Evolutionary conservation across 805 yeast species (phyloP).

Genomic region (Teunomyces cretensis): DNA sequence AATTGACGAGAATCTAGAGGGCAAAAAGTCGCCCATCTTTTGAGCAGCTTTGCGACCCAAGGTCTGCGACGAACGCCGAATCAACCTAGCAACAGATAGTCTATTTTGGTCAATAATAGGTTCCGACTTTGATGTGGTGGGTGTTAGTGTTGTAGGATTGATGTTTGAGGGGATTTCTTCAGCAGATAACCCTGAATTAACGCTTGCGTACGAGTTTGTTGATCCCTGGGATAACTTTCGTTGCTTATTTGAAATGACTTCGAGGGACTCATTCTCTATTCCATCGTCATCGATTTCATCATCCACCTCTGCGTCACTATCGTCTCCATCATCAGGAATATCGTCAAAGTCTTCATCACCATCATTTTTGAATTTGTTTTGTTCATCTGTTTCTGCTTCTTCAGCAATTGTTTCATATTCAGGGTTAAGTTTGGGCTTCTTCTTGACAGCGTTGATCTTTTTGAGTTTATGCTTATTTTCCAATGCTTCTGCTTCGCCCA

Average conservation of each 20-base stretch:
- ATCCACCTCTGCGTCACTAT: slow-evolving; percentile 21
- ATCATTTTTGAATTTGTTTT: slow-evolving; percentile 7
- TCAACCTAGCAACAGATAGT: slow-evolving; percentile 70
- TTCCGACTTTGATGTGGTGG: slow-evolving; percentile 33
- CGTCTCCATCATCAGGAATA: slow-evolving; percentile 14
- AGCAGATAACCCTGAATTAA: slow-evolving; percentile 26
- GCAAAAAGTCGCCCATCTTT: slow-evolving; percentile 84
- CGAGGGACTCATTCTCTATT: slow-evolving; percentile 23
- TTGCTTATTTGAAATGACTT: slow-evolving; percentile 27
- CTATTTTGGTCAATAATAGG: slow-evolving; percentile 73
- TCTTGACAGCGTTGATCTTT: slow-evolving; percentile 13
- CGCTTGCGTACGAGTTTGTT: slow-evolving; percentile 30
- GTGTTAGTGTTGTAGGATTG: neutral
- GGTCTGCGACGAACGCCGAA: slow-evolving; percentile 74
- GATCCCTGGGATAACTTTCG: slow-evolving; percentile 42
- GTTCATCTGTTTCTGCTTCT: slow-evolving; percentile 22
- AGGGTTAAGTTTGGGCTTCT: slow-evolving; percentile 9
- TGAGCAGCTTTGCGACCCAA: slow-evolving; percentile 82
- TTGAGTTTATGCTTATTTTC: slow-evolving; percentile 36
- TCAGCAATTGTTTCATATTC: slow-evolving; percentile 29
- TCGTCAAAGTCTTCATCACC: slow-evolving; percentile 16
- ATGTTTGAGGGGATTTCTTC: slow-evolving; percentile 11
- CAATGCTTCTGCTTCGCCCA: slow-evolving; percentile 53
- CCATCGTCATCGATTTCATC: slow-evolving; percentile 27
- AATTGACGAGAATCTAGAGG: slow-evolving; percentile 75